Percentiles rank a stretch among this genome's conserved stretches.
Conservation (phyloP, 257 asterid genomes). For the Primulina eburnea region DNA sequence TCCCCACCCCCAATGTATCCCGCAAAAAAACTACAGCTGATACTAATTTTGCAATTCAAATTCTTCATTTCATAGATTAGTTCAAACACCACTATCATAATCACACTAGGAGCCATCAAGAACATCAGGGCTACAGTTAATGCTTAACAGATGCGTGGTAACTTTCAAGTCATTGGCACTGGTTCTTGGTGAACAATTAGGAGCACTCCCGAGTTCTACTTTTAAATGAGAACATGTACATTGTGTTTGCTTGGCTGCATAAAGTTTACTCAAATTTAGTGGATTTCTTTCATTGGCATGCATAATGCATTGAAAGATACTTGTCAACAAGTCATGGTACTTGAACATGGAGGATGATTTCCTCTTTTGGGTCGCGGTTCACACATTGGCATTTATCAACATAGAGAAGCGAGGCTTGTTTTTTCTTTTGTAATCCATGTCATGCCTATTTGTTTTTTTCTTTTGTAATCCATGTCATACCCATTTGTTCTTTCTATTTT, state of each 20-base stretch:
- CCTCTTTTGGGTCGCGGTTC: not conserved
- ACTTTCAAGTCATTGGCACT: not conserved
- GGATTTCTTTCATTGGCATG: no score
- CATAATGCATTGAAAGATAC: no score
- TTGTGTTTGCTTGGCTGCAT: no score
- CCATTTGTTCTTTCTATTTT: constrained; percentile 5
- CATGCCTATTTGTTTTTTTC: not conserved
- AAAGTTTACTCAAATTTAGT: no score
- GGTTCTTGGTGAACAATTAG: no score
- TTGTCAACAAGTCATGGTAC: no score
- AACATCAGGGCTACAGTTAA: not conserved
- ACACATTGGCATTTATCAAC: not conserved
- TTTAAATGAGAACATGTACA: no score
- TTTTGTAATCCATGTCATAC: not conserved
- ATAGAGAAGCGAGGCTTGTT: not conserved
- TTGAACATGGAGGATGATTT: no score
- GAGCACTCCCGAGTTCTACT: no score
- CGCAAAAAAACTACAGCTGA: not conserved
- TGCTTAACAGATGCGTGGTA: not conserved
- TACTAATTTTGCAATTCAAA: not conserved
- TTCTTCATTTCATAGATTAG: not conserved
- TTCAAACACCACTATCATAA: no score
- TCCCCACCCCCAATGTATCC: no score
- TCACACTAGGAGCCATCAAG: no score
- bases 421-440: not conserved